Evolutionary conservation across 1,139 yeast genomes (phyloP).

Genomic region (Scheffersomyces titani): DNA sequence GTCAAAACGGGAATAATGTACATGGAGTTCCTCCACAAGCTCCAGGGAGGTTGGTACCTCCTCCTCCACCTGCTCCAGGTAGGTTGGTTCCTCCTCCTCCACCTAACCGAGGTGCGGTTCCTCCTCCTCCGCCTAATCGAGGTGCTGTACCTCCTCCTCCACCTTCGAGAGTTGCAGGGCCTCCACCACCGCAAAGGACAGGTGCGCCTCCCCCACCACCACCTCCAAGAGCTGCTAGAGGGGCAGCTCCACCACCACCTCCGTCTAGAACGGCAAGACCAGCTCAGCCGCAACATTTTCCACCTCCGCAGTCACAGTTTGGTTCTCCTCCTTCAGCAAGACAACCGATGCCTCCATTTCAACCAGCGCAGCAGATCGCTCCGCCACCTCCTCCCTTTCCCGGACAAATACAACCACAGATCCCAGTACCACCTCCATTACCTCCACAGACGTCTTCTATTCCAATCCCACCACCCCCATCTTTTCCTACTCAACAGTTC

Average conservation of each 20-base stretch:
- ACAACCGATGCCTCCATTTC: conserved; percentile 18
- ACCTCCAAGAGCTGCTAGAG: conserved; percentile 22
- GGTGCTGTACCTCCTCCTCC: conserved; percentile 29
- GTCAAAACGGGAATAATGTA: background rate
- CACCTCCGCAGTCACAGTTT: conserved; percentile 1
- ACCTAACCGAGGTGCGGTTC: conserved; percentile 10
- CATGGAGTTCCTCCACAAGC: conserved; percentile 13
- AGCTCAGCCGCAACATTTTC: conserved; percentile 30
- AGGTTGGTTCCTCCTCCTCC: conserved; percentile 7
- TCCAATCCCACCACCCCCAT: conserved; percentile 27
- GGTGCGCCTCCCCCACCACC: conserved; percentile 24
- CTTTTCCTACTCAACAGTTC: conserved; percentile 4
- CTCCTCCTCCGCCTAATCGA: conserved; percentile 16
- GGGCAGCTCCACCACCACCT: conserved; percentile 24
- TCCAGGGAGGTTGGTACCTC: conserved; percentile 14
- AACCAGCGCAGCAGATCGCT: conserved; percentile 18
- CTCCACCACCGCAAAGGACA: conserved; percentile 12
- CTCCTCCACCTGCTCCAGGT: conserved; percentile 2
- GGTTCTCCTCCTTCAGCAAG: conserved; percentile 8
- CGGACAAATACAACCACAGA: conserved; percentile 20
- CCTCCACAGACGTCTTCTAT: conserved; percentile 18
- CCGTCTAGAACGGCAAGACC: conserved; percentile 28
- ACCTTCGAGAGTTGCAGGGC: conserved; percentile 24
- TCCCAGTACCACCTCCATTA: conserved; percentile 9
- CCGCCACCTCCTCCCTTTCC: conserved; percentile 15